Percentiles rank a stretch among this genome's conserved stretches.
Conservation (phyloP, 805 yeast species). For the Babjeviella inositovora region DNA sequence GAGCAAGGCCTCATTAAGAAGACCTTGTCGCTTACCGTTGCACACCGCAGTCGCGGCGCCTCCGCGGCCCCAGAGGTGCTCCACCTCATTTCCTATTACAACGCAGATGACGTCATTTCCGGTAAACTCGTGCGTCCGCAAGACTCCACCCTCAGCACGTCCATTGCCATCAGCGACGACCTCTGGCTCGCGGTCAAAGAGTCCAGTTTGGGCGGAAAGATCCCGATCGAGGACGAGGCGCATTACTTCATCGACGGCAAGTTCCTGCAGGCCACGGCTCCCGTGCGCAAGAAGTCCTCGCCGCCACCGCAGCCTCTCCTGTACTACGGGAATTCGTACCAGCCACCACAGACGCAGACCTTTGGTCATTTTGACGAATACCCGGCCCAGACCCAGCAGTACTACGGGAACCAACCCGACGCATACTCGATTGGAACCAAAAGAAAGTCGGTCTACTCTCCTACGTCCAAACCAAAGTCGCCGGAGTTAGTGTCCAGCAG, state of each 20-base stretch:
- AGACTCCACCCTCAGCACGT: slow-evolving; percentile 28
- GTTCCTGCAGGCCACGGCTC: too few relatives aligned
- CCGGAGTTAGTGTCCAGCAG: too few relatives aligned
- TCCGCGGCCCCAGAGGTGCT: slow-evolving; percentile 20
- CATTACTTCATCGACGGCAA: slow-evolving; percentile 26
- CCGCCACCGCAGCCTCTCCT: slow-evolving; percentile 6
- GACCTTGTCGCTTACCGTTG: slow-evolving; percentile 53
- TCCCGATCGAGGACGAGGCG: slow-evolving; percentile 29
- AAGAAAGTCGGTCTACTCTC: too few relatives aligned
- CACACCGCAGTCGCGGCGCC: slow-evolving; percentile 5
- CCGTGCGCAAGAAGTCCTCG: slow-evolving; percentile 19
- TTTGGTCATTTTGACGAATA: too few relatives aligned
- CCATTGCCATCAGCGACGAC: slow-evolving; percentile 25
- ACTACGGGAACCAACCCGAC: too few relatives aligned
- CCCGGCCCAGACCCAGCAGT: too few relatives aligned
- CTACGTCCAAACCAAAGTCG: too few relatives aligned
- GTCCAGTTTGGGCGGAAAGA: slow-evolving; percentile 40
- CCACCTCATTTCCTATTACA: slow-evolving; percentile 70
- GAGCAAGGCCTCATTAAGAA: slow-evolving; percentile 70
- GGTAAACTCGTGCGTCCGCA: slow-evolving; percentile 44
- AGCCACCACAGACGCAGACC: too few relatives aligned
- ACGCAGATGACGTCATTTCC: slow-evolving; percentile 53
- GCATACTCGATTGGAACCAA: too few relatives aligned
- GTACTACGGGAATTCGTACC: too few relatives aligned
- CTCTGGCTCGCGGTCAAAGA: slow-evolving; percentile 43